Percentiles rank a stretch among this genome's conserved stretches.
These are phyloP conservation scores for Clavariopsis aquatica DNA, from an alignment of 495 filamentous ascomycete genomes.

Conservation along the genomic window DNA sequence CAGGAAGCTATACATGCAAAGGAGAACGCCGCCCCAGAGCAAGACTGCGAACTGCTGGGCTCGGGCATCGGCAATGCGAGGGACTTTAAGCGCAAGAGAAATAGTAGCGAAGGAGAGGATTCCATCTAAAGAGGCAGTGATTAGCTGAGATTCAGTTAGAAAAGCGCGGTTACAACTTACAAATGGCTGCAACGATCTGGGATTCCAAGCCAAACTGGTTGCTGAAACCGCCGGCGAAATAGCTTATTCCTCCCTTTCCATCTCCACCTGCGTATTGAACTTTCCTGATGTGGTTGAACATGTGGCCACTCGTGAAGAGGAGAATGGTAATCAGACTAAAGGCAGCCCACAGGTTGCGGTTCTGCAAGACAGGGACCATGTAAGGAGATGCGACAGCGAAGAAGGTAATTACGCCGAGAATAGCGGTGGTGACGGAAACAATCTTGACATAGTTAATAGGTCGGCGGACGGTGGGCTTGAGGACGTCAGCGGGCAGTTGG, in stretches of 20 bases:
- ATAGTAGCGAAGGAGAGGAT: conserved; percentile 90
- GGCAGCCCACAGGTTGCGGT: conserved; percentile 90
- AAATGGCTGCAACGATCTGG: conserved; percentile 92
- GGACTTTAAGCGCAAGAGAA: conserved; percentile 84
- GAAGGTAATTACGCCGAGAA: conserved; percentile 67
- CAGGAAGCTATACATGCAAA: conserved; percentile 88
- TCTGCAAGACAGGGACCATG: conserved; percentile 81
- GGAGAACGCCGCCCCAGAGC: conserved; percentile 75
- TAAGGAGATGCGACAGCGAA: conserved; percentile 78
- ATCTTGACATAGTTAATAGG: conserved; percentile 85
- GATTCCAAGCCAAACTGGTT: conserved; percentile 96
- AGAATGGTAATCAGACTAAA: conserved; percentile 86
- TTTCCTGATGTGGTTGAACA: conserved; percentile 98
- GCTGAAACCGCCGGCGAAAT: conserved; percentile 91
- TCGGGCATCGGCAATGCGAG: conserved; percentile 75
- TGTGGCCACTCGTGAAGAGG: conserved; percentile 93
- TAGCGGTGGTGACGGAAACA: conserved; percentile 62
- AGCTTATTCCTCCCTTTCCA: conserved; percentile 80
- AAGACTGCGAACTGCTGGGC: conserved; percentile 80
- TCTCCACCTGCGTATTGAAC: conserved; percentile 93
- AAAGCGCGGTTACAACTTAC: conserved; percentile 59
- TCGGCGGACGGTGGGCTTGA: conserved; percentile 73
- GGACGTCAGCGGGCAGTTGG: conserved; percentile 67
- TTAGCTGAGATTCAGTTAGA: conserved; percentile 10
- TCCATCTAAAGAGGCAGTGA: conserved; percentile 62